Evolutionary conservation across 345 rosid genomes (phyloP), one percentile per base, ranked within the genome.

Genomic region (Acer saccharum): DNA sequence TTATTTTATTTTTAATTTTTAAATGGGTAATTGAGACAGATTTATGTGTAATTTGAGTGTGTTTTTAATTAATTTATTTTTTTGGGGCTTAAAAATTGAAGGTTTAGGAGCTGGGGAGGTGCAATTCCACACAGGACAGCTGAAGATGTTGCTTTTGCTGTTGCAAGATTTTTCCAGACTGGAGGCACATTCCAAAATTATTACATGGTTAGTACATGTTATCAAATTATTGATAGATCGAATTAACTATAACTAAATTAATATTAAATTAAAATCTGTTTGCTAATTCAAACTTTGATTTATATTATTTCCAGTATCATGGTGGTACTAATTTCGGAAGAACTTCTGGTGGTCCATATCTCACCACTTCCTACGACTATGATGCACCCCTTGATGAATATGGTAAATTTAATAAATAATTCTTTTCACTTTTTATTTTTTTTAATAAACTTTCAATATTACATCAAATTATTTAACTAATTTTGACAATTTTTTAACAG

Each of bases 311-410:
- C 13, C 67, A 92, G 93, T 92, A 89, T 20, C 93, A 89, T 41
- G 94, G 97, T 41, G 97, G 97, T 7, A 92, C 90, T 11, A 90
- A 90, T 65, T 90, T 89, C 71, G 92, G 90, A 32, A 84, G 89
- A 71, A 84, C 84, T 7, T 80, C 92, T 0, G 94, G 94, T 17
- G 97, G 93, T 64, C 94, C 92, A 71, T 89, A 87, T 70, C 83
- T 89, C 20, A 87, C 89, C 0, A 89, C 97, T 16, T 71, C 91
- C 39, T 89, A 88, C 76, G 94, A 88, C 43, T 88, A 89, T 66
- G 83, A 89, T 77, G 93, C 93, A 29, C 92, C 91, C 9, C 77
- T 92, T 1, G 85, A 87, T 75, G 96, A 91, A 84, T 88, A 29
- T 21, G 93, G 91, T 85, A 74, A 73, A 7, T 17, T 61, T 9